Conservation (phyloP, 2,329 filamentous ascomycete species). For the Leptographium lundbergii region DNA sequence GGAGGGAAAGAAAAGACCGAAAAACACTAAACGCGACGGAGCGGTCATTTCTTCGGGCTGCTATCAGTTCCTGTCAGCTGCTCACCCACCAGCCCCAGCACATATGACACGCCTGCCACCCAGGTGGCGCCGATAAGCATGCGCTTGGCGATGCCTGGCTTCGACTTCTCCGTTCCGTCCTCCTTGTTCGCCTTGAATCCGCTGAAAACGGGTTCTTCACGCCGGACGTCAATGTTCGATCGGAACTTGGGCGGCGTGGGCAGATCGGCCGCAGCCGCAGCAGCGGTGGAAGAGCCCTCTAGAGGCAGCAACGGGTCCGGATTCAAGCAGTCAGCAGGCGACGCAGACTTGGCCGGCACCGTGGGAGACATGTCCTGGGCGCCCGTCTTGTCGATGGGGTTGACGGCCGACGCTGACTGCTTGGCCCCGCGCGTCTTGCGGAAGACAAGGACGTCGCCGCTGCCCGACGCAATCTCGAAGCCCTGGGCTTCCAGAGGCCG, state of each 20-base stretch:
- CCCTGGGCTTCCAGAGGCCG: constrained; percentile 44
- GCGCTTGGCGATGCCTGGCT: constrained; percentile 28
- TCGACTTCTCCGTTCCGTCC: constrained; percentile 2
- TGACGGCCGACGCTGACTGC: constrained; percentile 21
- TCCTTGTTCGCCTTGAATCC: constrained; percentile 17
- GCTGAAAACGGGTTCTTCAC: constrained; percentile 35
- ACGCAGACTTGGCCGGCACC: constrained; percentile 45
- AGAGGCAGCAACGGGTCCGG: constrained; percentile 32
- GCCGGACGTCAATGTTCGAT: constrained; percentile 29
- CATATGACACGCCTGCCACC: constrained; percentile 43
- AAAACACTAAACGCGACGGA: background rate
- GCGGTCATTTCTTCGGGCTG: background rate
- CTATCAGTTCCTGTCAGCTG: constrained; percentile 27
- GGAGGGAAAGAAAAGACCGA: background rate
- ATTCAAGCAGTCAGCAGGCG: constrained; percentile 53
- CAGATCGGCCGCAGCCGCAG: constrained; percentile 14
- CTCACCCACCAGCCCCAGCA: constrained; percentile 44
- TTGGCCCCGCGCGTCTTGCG: constrained; percentile 37
- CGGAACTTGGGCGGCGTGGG: constrained; percentile 17
- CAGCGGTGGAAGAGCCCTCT: background rate
- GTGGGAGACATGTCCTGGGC: constrained; percentile 23
- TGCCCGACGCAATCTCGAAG: constrained; percentile 54
- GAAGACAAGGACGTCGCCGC: constrained; percentile 52
- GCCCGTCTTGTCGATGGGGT: constrained; percentile 47
- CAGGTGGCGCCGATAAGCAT: constrained; percentile 40